Evolutionary conservation across 331 rosid species (phyloP), one percentile per base, ranked within the genome.

Genomic region (Quercus lobata): DNA sequence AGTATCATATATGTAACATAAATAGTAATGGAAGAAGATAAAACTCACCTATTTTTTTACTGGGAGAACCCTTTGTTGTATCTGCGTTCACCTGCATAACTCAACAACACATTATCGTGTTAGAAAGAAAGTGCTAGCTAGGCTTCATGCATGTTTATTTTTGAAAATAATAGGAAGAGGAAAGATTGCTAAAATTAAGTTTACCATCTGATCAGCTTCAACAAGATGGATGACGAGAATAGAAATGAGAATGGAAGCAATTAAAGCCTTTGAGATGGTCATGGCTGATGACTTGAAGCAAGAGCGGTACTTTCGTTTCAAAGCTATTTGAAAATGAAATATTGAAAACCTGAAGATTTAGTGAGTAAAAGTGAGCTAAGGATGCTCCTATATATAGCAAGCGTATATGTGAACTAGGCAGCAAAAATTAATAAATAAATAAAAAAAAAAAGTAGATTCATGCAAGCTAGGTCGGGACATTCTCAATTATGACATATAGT

Each of bases 201-300:
- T 62, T 81, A 89, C 86, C 87, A 21, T 10, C 29, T 83, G 83
- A 65, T 80, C 72, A 79, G 87, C 87, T 46, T 72, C 62, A 54
- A 65, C 77, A 3, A 68, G 69, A 55, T 78, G 86, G 72, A 85
- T 58, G 32, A 81, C 6, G 19, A 87, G 22, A 57, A 90, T 78
- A 79, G 87, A 85, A 69, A 82, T 0, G 55, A 90, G 82, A 79
- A 90, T 54, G 9, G 78, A 79, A 24, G 85, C 71, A 10, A 84
- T 16, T 0, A 83, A 60, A 65, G 83, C 77, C 85, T 82, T 88
- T 35, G 83, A 75, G 81, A 83, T 81, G 56, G 86, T 73, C 91
- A 83, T 71, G 29, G 34, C 56, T 41, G 22, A 41, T 73, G 54
- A 37, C 21, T 56, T 19, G 53, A 19, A 35, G 37, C 17, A 4